Conservation (phyloP, 345 rosid species). For the Pistacia atlantica region DNA sequence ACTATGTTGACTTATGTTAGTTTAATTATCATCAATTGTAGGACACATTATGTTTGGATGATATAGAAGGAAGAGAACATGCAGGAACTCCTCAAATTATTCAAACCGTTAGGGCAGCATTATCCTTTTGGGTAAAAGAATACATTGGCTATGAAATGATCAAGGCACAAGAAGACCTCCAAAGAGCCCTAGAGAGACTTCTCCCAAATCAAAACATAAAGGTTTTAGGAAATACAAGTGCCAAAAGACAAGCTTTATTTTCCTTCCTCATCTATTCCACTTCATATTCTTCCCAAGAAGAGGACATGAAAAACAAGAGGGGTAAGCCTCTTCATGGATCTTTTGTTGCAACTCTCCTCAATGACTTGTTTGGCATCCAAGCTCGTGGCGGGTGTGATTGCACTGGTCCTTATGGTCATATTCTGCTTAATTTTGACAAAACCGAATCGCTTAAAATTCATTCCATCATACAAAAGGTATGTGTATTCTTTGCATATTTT, state of each 20-base stretch:
- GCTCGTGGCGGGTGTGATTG: constrained; percentile 27
- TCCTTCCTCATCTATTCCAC: constrained; percentile 58
- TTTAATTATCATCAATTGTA: constrained; percentile 19
- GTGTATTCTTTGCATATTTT: too few relatives aligned
- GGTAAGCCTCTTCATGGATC: constrained; percentile 62
- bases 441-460: not conserved
- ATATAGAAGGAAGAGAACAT: constrained; percentile 56
- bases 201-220: constrained; percentile 39
- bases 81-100: constrained; percentile 48
- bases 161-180: constrained; percentile 36
- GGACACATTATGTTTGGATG: constrained; percentile 50
- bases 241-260: constrained; percentile 44
- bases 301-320: not conserved
- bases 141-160: constrained; percentile 39
- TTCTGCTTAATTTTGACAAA: constrained; percentile 36
- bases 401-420: constrained; percentile 55
- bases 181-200: constrained; percentile 43
- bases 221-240: constrained; percentile 43
- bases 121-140: constrained; percentile 56
- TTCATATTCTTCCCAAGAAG: constrained; percentile 5
- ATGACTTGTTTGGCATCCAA: constrained; percentile 66
- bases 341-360: constrained; percentile 50
- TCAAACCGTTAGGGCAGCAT: not conserved
- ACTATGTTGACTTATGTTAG: too few relatives aligned
- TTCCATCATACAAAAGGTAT: not conserved